These are phyloP conservation scores for Dichotomopilus funicola DNA, from an alignment of 2,329 filamentous ascomycete species.

Conservation along the genomic window DNA sequence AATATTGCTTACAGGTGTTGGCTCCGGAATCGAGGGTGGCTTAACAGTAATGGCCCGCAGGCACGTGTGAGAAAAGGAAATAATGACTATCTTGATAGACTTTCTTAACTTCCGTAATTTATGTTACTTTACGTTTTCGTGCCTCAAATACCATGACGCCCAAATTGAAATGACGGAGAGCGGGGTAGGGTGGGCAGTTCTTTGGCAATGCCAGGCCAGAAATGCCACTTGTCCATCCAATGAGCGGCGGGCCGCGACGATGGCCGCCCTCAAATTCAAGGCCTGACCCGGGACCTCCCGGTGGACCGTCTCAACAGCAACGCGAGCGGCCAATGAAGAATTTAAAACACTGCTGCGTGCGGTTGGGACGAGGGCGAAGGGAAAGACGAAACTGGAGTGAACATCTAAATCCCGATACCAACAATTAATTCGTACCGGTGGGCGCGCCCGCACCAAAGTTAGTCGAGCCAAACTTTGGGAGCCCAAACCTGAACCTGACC, in stretches of 20 bases:
- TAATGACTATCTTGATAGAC: background rate
- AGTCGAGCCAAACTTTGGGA: too few relatives aligned
- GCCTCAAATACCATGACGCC: too few relatives aligned
- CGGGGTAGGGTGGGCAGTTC: background rate
- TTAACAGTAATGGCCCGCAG: background rate
- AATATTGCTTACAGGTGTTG: constrained; percentile 20
- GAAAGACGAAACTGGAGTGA: too few relatives aligned
- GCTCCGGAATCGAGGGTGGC: constrained; percentile 26
- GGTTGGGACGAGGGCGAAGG: too few relatives aligned
- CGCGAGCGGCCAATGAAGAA: background rate
- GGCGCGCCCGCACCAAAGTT: too few relatives aligned
- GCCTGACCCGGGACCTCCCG: constrained; percentile 16
- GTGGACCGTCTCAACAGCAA: constrained; percentile 15
- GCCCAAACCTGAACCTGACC: too few relatives aligned
- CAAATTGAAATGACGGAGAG: background rate
- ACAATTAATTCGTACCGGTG: too few relatives aligned
- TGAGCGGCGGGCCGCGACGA: background rate
- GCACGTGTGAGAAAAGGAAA: background rate
- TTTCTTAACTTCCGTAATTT: too few relatives aligned
- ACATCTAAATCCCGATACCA: too few relatives aligned
- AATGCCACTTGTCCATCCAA: constrained; percentile 11
- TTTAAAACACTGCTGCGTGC: background rate
- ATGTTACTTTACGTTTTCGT: too few relatives aligned
- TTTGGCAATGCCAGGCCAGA: background rate
- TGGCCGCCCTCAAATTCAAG: background rate